Base-by-base conservation (phyloP, 2,329 filamentous ascomycete species). In the Venturia asperata region DNA sequence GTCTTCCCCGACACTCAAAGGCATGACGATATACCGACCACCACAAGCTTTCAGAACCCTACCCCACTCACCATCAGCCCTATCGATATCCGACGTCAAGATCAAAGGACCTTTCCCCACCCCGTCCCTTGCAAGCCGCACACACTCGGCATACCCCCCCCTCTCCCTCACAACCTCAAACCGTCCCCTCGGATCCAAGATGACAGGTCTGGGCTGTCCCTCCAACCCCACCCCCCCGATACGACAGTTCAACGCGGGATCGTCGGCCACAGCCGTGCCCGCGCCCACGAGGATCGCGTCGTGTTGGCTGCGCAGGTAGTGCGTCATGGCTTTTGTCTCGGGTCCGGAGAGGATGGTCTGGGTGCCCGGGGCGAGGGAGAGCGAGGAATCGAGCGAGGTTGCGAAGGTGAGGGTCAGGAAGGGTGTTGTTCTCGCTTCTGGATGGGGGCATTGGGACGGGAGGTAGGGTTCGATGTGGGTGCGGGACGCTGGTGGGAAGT, bases 321-420 rank as follows among this genome's bases (percentile, higher is more conserved):
- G 93, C 0, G 93, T 97, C 91, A 97, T 95, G 64, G 90, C 84
- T 76, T 96, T 96, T 45, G 91, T 91, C 68, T 87, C 82, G 0
- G 88, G 84, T 3, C 92, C 92, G 1, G 93, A 97, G 17, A 97
- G 83, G 0, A 84, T 81, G 1, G 93, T 97, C 69, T 89, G 89
- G n/a, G 86, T 81, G 17, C 92, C 92, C 0, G 91, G 91, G 0
- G 87, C 82, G 37, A 93, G 82, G 1, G 92, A 85, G 62, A 95
- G 82, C 64, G 87, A 85, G 49, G 89, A 88, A 78, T 97, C 93
- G 69, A 99, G 87, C 4, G 92, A 97, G 7, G 88, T 89, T 27
- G 94, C 93, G 76, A 92, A 97, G 15, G 93, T 97, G 49, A 97
- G 81, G 1, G 66, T 67, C 15, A 62, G 24, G 52, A 58, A 65